Evolutionary conservation across 2,329 filamentous ascomycete genomes (phyloP).

Genomic region (Magnaporthales sp.): DNA sequence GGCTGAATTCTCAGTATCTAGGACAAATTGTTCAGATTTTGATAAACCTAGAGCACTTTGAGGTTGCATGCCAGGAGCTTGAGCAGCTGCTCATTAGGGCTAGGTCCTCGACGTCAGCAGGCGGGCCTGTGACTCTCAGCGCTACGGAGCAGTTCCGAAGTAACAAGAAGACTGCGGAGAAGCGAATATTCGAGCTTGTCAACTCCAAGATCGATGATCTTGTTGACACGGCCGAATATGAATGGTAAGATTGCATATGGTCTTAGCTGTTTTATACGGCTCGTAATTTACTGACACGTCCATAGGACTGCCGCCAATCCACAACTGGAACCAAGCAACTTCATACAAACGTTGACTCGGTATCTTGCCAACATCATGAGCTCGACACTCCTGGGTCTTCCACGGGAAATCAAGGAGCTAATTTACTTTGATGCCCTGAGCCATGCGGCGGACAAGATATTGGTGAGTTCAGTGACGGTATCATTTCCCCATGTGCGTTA

Average conservation of each 20-base stretch:
- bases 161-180: slow-evolving; percentile 93
- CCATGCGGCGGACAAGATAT: slow-evolving; percentile 79
- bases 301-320: slow-evolving; percentile 43
- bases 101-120: slow-evolving; percentile 71
- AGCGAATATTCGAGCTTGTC: slow-evolving; percentile 95
- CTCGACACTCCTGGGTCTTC: slow-evolving; percentile 85
- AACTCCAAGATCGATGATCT: slow-evolving; percentile 98
- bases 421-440: slow-evolving; percentile 96
- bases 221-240: slow-evolving; percentile 93
- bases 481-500: neutral
- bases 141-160: slow-evolving; percentile 81
- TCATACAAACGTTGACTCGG: slow-evolving; percentile 89
- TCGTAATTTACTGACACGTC: neutral
- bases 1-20: slow-evolving; percentile 83
- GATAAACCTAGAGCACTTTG: slow-evolving; percentile 96
- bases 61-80: slow-evolving; percentile 82
- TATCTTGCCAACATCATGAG: slow-evolving; percentile 97
- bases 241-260: slow-evolving; percentile 55
- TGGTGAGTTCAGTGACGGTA: slow-evolving; percentile 39
- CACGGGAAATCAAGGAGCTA: slow-evolving; percentile 90
- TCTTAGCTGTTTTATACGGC: slow-evolving; percentile 6
- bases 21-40: slow-evolving; percentile 98
- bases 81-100: slow-evolving; percentile 80
- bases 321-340: slow-evolving; percentile 71
- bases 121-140: slow-evolving; percentile 67